Percentiles rank a stretch among this genome's conserved stretches.
Conservation (phyloP, 2,329 filamentous ascomycete genomes). For the Didymella segeticola region DNA sequence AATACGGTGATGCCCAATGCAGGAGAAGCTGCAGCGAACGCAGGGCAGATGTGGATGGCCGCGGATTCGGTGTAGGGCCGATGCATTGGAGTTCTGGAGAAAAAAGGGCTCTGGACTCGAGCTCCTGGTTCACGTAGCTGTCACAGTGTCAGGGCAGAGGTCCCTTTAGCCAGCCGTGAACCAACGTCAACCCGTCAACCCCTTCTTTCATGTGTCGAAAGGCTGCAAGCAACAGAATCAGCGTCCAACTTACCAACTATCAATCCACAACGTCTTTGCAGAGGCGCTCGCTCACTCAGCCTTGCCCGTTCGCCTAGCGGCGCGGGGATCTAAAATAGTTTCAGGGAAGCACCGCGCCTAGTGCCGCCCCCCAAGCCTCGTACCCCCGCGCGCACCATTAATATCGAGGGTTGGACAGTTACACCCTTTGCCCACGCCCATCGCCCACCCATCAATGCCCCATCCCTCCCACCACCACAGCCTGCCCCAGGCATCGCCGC, state of each 20-base stretch:
- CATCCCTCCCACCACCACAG: constrained; percentile 38
- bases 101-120: constrained; percentile 1
- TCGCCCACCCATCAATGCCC: constrained; percentile 37
- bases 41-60: constrained; percentile 10
- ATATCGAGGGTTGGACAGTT: constrained; percentile 23
- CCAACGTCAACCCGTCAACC: neutral
- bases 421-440: constrained; percentile 15
- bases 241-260: neutral
- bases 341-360: constrained; percentile 10
- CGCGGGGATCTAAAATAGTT: constrained; percentile 15
- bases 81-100: constrained; percentile 3
- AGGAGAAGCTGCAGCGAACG: constrained; percentile 11
- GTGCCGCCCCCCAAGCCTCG: constrained; percentile 21
- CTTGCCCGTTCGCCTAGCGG: constrained; percentile 12
- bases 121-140: neutral
- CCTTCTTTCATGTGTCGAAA: neutral
- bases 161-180: too few species aligned
- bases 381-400: constrained; percentile 18
- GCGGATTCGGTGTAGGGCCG: constrained; percentile 2
- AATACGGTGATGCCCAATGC: constrained; percentile 6
- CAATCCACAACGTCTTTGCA: neutral
- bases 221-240: neutral
- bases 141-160: constrained; percentile 6
- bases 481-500: constrained; percentile 38
- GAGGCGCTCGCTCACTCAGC: constrained; percentile 6